Percentiles rank a stretch among this genome's conserved stretches.
Evolutionary conservation across 495 filamentous ascomycete genomes (phyloP).

Genomic region (Talaromyces proteolyticus): DNA sequence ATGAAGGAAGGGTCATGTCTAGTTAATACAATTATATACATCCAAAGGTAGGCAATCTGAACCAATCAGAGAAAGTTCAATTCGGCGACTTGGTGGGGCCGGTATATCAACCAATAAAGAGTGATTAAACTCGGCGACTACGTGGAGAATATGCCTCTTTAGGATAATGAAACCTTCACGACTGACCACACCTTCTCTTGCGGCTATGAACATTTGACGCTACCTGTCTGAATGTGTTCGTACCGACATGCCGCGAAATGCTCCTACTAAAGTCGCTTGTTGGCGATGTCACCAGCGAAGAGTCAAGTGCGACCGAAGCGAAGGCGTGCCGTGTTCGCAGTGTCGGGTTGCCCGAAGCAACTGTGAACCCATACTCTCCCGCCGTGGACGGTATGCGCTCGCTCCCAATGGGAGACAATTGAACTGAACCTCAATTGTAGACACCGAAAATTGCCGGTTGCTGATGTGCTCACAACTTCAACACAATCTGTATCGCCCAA

Average conservation of each 20-base stretch:
- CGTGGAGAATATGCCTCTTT: slow-evolving; percentile 4
- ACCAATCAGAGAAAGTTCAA: slow-evolving; percentile 9
- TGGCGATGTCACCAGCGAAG: slow-evolving; percentile 9
- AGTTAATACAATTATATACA: neutral
- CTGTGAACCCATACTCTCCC: slow-evolving; percentile 11
- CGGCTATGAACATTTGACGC: no score
- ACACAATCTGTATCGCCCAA: neutral
- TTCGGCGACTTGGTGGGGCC: slow-evolving; percentile 14
- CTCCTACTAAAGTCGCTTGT: slow-evolving; percentile 9
- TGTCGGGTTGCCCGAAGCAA: slow-evolving; percentile 9
- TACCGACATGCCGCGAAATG: slow-evolving; percentile 4
- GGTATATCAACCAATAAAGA: neutral
- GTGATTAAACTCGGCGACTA: neutral
- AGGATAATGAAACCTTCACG: neutral
- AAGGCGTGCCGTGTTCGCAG: slow-evolving; percentile 10
- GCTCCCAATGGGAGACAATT: neutral
- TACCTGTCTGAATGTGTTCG: neutral
- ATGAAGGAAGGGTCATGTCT: neutral
- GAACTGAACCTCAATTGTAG: neutral
- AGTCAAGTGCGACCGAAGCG: slow-evolving; percentile 12
- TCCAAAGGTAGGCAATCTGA: neutral
- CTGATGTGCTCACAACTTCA: neutral
- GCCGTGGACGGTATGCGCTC: slow-evolving; percentile 12
- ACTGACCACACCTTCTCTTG: neutral
- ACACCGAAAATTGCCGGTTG: neutral